Evolutionary conservation across 352 stramenopile species (phyloP), one percentile per base, ranked within the genome.

Genomic region (Pythium dissotocum): DNA sequence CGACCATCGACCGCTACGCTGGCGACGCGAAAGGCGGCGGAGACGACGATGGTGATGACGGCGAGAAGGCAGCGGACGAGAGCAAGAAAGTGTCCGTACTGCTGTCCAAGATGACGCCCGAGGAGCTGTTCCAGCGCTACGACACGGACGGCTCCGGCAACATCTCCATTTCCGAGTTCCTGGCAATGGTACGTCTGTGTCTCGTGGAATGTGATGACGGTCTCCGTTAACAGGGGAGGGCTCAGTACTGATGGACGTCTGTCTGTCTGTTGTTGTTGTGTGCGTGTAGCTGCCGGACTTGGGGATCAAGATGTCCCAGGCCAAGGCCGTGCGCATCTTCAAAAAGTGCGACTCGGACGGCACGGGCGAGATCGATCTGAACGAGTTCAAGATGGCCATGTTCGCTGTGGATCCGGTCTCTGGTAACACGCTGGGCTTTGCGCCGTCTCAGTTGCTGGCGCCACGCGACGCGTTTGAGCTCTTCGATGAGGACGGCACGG

Each of bases 361-460:
- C 28, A 88, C 80, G 42, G 93, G 91, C 0, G 90, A 96, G 72
- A 98, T 98, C 64, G 91, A 97, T 65, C 62, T 98, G 61, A 89
- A 96, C 1, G 93, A 98, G 74, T 98, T 98, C 75, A 94, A 97
- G 59, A 93, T 93, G 75, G 93, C 94, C 7, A 85, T 98, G 71
- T 98, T 98, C 69, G 83, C 89, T 0, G 85, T 95, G 36, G 93
- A 98, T 49, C 90, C 92, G 1, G 85, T 96, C 56, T 92, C 78
- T 3, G 84, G 83, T 13, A 93, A 93, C 61, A 75, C 85, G 21
- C 65, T 91, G 10, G 81, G 85, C 2, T 98, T 98, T 67, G 72
- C 80, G 9, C 93, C 94, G 6, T 97, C 84, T 9, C 83, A 78
- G 0, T 71, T 97, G 32, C 70, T 98, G 46, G 80, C 76, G 0